Conservation (phyloP, 805 yeast genomes). For the Isabelozyma pseudorhagii region DNA sequence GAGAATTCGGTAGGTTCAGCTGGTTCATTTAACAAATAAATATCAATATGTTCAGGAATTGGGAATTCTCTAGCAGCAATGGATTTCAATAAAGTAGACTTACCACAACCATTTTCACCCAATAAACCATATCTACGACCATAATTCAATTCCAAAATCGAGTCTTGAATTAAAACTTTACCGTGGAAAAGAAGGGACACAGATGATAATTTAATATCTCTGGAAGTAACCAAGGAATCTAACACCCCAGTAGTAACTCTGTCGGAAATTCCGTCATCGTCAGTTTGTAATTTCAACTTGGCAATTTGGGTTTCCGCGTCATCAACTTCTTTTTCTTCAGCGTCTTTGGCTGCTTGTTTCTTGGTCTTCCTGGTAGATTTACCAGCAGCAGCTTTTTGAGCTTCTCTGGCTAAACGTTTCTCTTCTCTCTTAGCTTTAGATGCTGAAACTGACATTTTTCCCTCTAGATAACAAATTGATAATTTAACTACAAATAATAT, state of each 20-base stretch:
- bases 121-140: constrained; percentile 97
- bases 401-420: constrained; percentile 68
- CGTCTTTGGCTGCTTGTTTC: constrained; percentile 53
- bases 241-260: constrained; percentile 98
- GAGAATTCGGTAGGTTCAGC: constrained; percentile 91
- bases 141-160: constrained; percentile 86
- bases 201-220: constrained; percentile 90
- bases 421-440: constrained; percentile 99
- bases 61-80: constrained; percentile 96
- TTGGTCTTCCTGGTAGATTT: constrained; percentile 66
- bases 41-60: constrained; percentile 85
- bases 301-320: constrained; percentile 72
- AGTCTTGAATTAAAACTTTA: constrained; percentile 91
- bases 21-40: constrained; percentile 93
- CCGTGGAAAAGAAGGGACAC: constrained; percentile 95
- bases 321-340: constrained; percentile 51
- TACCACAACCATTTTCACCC: constrained; percentile 99
- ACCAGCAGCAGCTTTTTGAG: constrained; percentile 55
- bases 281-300: constrained; percentile 88
- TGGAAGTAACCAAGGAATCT: constrained; percentile 81
- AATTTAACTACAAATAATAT: neutral
- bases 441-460: constrained; percentile 61
- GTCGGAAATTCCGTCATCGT: constrained; percentile 90
- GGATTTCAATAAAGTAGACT: constrained; percentile 90
- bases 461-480: neutral